These are phyloP conservation scores for Fusarium torreyae DNA, from an alignment of 2,329 filamentous ascomycete genomes.

Conservation along the genomic window DNA sequence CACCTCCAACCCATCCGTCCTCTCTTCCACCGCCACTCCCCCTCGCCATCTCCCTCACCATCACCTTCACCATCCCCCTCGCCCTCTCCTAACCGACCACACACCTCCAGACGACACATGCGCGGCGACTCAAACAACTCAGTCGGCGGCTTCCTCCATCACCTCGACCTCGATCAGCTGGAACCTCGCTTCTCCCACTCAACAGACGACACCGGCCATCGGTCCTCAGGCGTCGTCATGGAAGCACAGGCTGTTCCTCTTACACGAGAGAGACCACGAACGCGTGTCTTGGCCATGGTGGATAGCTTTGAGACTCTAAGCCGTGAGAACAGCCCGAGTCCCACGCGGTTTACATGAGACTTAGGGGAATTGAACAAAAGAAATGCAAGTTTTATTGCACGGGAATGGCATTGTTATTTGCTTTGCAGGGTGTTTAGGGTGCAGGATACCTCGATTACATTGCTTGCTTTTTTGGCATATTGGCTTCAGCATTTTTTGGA, in stretches of 20 bases:
- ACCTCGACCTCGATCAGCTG: slow-evolving; percentile 40
- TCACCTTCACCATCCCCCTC: slow-evolving; percentile 31
- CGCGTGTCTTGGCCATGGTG: slow-evolving; percentile 69
- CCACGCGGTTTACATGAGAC: slow-evolving; percentile 44
- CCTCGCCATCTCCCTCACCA: slow-evolving; percentile 29
- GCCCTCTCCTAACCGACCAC: slow-evolving; percentile 24
- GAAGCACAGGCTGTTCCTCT: slow-evolving; percentile 65
- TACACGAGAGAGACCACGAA: slow-evolving; percentile 57
- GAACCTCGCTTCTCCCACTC: slow-evolving; percentile 49
- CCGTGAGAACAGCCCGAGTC: slow-evolving; percentile 62
- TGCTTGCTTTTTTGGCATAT: slow-evolving; percentile 18
- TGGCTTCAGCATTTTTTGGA: slow-evolving; percentile 29
- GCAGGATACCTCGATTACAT: slow-evolving; percentile 17
- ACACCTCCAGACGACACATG: slow-evolving; percentile 24
- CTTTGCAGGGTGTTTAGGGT: slow-evolving; percentile 42
- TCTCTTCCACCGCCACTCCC: slow-evolving; percentile 40
- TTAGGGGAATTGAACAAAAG: not conserved
- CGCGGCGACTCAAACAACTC: slow-evolving; percentile 36
- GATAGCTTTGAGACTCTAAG: slow-evolving; percentile 67
- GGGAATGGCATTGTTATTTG: slow-evolving; percentile 11
- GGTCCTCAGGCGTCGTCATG: slow-evolving; percentile 55
- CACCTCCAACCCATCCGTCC: slow-evolving; percentile 41
- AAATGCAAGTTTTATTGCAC: not conserved
- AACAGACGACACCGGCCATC: slow-evolving; percentile 49
- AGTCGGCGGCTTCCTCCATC: slow-evolving; percentile 36